Conservation (phyloP, 352 stramenopile genomes). For the Elongisporangium prolatum region DNA sequence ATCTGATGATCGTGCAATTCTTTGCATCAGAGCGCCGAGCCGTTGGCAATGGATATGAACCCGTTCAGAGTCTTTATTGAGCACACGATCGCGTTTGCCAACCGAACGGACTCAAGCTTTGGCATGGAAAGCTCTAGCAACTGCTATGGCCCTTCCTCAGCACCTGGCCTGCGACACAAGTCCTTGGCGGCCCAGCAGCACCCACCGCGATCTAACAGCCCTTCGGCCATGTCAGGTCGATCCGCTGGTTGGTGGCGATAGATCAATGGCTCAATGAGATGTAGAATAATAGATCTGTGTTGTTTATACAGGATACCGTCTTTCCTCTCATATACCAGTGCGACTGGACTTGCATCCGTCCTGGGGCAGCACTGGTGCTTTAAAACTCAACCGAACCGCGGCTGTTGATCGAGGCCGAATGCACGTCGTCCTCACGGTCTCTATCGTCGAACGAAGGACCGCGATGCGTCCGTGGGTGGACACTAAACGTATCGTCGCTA, state of each 20-base stretch:
- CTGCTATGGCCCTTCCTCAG: slow-evolving; percentile 1
- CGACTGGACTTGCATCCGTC: slow-evolving; percentile 3
- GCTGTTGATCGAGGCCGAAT: slow-evolving; percentile 17
- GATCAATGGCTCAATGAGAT: not conserved
- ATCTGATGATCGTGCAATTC: not conserved
- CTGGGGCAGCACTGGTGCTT: slow-evolving; percentile 5
- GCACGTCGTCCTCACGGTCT: slow-evolving; percentile 10
- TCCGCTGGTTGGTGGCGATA: slow-evolving; percentile 32
- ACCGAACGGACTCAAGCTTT: slow-evolving; percentile 14
- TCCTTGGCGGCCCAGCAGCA: slow-evolving; percentile 9
- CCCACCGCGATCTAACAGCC: not conserved
- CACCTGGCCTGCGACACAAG: slow-evolving; percentile 38
- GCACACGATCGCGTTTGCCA: slow-evolving; percentile 53
- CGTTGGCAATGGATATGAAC: slow-evolving; percentile 42
- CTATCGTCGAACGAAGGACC: slow-evolving; percentile 44
- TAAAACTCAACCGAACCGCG: slow-evolving; percentile 61
- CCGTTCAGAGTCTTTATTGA: slow-evolving; percentile 63
- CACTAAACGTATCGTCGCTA: slow-evolving; percentile 32
- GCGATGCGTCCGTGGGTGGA: not conserved
- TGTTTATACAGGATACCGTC: not conserved
- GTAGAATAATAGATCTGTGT: not conserved
- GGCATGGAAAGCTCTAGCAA: slow-evolving; percentile 9
- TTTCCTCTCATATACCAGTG: not conserved
- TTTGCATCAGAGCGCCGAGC: slow-evolving; percentile 41
- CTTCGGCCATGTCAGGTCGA: slow-evolving; percentile 1